Base-by-base conservation (phyloP, 371 early-diverging fungal species). In the Funneliformis caledonium region DNA sequence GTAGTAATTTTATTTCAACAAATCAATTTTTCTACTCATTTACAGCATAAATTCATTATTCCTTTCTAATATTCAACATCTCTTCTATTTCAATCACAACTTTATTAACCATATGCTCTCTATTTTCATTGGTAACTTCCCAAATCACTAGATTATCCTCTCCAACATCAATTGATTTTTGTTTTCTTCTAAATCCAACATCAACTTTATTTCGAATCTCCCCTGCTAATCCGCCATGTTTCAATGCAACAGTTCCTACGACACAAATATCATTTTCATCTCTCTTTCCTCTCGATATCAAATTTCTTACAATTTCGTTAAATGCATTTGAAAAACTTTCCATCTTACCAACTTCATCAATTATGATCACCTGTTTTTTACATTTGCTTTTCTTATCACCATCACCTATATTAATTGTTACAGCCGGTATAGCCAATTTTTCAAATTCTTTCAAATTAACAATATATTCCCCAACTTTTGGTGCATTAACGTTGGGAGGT, bases 261-360 rank as follows among this genome's bases (percentile, higher is more conserved):
- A 70, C n/a, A n/a, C 7, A 70, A 22, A 70, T 70, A 31, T 70
- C 19, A 22, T 42, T n/a, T 14, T 43, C 19, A 42, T 70, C 22
- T 31, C 5, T 16, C 6, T 42, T 70, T n/a, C 43, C 16, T 42
- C 10, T 47, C 10, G 43, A 70, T 19, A 70, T 14, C 14, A 70
- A 22, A 45, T 70, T 47, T 47, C 70, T 45, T 19, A 47, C 47
- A 70, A 22, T 47, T 42, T 70, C 45, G 14, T 45, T 42, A 47
- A 70, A 70, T 5, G 8, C 47, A 22, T 70, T 70, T n/a, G 70
- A 70, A 70, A 70, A 70, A 45, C 26, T 31, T 47, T 70, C 70
- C 70, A 70, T 70, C n/a, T 70, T 70, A 33, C 70, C 70, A 47
- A 70, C 42, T 70, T 70, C 70, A 47, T 70, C 70, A 42, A 42